Base-by-base conservation (phyloP, 208 protist species). In the Leishmania arabica region DNA sequence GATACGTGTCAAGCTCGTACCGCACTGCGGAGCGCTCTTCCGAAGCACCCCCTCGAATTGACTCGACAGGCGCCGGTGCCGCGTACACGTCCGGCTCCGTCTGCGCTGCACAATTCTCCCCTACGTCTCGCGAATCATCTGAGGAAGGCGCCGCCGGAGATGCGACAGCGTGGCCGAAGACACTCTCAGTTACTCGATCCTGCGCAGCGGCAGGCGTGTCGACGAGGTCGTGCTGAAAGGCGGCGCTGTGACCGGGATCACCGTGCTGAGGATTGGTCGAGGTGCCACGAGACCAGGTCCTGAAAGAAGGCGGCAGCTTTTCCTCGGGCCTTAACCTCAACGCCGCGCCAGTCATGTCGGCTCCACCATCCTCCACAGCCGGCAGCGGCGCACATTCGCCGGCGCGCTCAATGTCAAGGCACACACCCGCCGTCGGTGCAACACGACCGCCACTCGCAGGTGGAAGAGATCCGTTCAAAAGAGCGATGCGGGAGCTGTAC, bases 1-100 rank as follows among this genome's bases (percentile, higher is more conserved):
- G 84, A 73, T 95, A 95, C 4, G 88, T 89, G 73, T 89, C 85
- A 49, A 91, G 86, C 68, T 95, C 89, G 60, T 90, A 88, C 13
- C 74, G 80, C 34, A 80, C 75, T 47, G 79, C 80, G 1, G 70
- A 65, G 13, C 62, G 78, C 40, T 81, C 79, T 71, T 85, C 82
- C 9, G 78, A 83, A 8, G 58, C 9, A 11, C 58, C 69, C 4
- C 75, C 76, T 37, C 72, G 81, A 19, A 83, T 84, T 11, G 81
- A 74, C 75, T 83, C 74, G 21, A 76, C 77, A 47, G 66, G 64
- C 3, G 53, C 47, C 6, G 15, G 15, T 24, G n/a, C 51, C 31
- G 17, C 72, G 13, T 62, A 13, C 19, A 3, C 51, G 17, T 45
- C 51, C 56, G 34, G 34, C 9, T 77, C 53, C 3, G 74, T 53